Conservation (phyloP, 495 filamentous ascomycete species). For the Terfezia claveryi region DNA sequence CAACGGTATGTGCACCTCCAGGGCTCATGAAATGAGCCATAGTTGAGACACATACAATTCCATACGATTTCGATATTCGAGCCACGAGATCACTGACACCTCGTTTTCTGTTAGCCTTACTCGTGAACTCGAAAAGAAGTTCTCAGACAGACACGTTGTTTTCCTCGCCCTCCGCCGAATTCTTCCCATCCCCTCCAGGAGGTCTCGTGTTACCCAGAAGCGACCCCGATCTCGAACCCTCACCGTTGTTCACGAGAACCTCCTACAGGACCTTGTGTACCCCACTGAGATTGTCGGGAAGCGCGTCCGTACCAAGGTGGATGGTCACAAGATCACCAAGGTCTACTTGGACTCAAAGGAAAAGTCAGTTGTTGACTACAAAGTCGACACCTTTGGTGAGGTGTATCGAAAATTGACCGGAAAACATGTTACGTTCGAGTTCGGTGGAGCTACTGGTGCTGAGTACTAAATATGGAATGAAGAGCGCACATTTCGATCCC, state of each 20-base stretch:
- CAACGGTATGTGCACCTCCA: conserved; percentile 53
- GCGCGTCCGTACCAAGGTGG: conserved; percentile 87
- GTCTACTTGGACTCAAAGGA: conserved; percentile 99
- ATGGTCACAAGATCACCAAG: conserved; percentile 93
- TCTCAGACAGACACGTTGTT: conserved; percentile 98
- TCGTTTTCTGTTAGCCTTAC: conserved; percentile 43
- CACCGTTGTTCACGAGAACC: conserved; percentile 91
- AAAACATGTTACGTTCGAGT: conserved; percentile 88
- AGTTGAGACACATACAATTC: not conserved
- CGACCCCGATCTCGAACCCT: conserved; percentile 91
- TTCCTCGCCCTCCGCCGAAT: conserved; percentile 97
- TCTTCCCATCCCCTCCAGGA: conserved; percentile 90
- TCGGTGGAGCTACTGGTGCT: conserved; percentile 43
- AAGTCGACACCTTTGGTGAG: conserved; percentile 96
- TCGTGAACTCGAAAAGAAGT: conserved; percentile 99
- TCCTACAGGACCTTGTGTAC: conserved; percentile 90
- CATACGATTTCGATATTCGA: conserved; percentile 1
- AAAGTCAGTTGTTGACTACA: conserved; percentile 92
- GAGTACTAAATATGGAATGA: conserved; percentile 48
- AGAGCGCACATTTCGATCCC: no score
- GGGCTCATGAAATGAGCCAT: not conserved
- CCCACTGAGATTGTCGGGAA: conserved; percentile 99
- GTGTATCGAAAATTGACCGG: conserved; percentile 92
- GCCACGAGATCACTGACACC: conserved; percentile 4
- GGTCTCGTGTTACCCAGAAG: conserved; percentile 94